A percentile compares a stretch with the other conserved stretches of the same genome.
These are phyloP conservation scores for Malassezia dermatis DNA, from an alignment of 1,284 basidiomycete species.

Conservation along the genomic window DNA sequence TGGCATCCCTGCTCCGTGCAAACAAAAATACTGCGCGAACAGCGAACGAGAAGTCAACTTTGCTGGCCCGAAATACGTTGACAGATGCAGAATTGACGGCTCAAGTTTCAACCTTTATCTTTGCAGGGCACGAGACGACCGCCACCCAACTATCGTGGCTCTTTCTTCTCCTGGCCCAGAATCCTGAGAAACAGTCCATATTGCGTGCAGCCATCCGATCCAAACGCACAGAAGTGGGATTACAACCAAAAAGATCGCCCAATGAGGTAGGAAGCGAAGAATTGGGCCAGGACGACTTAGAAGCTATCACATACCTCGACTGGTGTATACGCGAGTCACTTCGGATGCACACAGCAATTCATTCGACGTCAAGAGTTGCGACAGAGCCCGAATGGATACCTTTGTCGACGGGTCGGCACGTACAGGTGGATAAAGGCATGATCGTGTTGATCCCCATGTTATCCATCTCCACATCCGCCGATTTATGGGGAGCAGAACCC, in stretches of 20 bases:
- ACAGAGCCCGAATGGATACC: slow-evolving; percentile 27
- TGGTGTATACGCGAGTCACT: slow-evolving; percentile 32
- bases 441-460: slow-evolving; percentile 27
- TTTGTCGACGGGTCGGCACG: slow-evolving; percentile 25
- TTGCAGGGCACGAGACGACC: slow-evolving; percentile 44
- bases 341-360: slow-evolving; percentile 26
- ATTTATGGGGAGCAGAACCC: slow-evolving; percentile 34
- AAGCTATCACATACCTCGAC: slow-evolving; percentile 33
- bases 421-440: slow-evolving; percentile 21
- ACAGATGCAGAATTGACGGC: slow-evolving; percentile 34
- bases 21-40: slow-evolving; percentile 25
- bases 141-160: slow-evolving; percentile 40
- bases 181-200: slow-evolving; percentile 22
- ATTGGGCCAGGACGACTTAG: slow-evolving; percentile 29
- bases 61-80: slow-evolving; percentile 16
- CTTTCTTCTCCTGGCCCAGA: slow-evolving; percentile 23
- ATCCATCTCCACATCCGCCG: slow-evolving; percentile 18
- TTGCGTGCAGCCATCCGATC: slow-evolving; percentile 32
- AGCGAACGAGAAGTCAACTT: not conserved
- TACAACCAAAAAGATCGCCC: slow-evolving; percentile 4
- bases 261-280: slow-evolving; percentile 22
- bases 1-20: slow-evolving; percentile 38
- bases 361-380: slow-evolving; percentile 26
- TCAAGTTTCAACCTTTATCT: slow-evolving; percentile 38
- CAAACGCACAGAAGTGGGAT: not conserved